Base-by-base conservation (phyloP, 1,284 basidiomycete species). In the Trametes versicolor region DNA sequence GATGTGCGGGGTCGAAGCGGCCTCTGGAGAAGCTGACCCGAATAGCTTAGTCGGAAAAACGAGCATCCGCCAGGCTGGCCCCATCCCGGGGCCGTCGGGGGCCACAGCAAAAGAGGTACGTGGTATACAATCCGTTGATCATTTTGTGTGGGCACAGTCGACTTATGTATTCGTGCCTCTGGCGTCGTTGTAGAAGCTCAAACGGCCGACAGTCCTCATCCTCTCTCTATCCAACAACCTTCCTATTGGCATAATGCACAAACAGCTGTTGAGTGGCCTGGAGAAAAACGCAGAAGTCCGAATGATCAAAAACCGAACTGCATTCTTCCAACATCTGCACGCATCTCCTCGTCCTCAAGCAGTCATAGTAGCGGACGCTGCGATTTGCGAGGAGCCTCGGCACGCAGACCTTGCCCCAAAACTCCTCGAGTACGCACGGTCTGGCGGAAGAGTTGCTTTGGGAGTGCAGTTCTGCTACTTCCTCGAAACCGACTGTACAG, bases 1-100 rank as follows among this genome's bases (percentile, higher is more conserved):
- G 60, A 71, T 71, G 70, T 71, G 66, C 32, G 63, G 70, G 17
- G 68, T 68, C 3, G 36, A 47, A 12, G 27, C 3, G 5, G 4
- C 7, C 25, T 12, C 70, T 8, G 53, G 43, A n/a, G 62, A 61
- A 1, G 60, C 65, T 9, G 68, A 66, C 34, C 21, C 69, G n/a
- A n/a, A n/a, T n/a, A n/a, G n/a, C n/a, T n/a, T n/a, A n/a, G n/a
- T n/a, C n/a, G n/a, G n/a, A 21, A 64, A 13, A 21, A 9, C 19
- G n/a, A n/a, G n/a, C n/a, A n/a, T n/a, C n/a, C n/a, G n/a, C n/a
- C n/a, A n/a, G n/a, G n/a, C n/a, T n/a, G n/a, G n/a, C n/a, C n/a
- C n/a, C n/a, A n/a, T n/a, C n/a, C 8, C 29, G 29, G 8, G 29
- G 8, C 3, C 29, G 3, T 32, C 29, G 3, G 29, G 29, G 3